Conservation (phyloP, 164 flowering plant genomes). For the Vitis labrusca region DNA sequence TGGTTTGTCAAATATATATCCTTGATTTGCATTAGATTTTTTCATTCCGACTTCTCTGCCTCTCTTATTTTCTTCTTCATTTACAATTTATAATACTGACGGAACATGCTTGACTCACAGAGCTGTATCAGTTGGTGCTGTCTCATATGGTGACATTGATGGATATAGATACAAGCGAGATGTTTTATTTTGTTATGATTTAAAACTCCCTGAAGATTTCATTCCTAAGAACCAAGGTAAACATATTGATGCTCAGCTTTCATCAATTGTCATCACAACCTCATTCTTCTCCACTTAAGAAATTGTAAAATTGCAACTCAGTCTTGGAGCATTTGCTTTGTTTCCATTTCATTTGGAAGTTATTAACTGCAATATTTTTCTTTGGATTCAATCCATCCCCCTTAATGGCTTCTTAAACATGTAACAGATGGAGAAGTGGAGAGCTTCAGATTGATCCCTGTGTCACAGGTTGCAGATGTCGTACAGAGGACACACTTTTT, state of each 20-base stretch:
- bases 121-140: constrained; percentile 81
- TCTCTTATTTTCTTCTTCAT: not conserved
- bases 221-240: constrained; percentile 74
- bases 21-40: not conserved
- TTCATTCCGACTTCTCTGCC: not conserved
- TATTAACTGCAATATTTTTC: not conserved
- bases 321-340: not conserved
- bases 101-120: constrained; percentile 34
- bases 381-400: not conserved
- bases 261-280: not conserved
- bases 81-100: not conserved
- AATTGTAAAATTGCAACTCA: too few relatives aligned
- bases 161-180: constrained; percentile 76
- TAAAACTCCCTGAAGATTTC: constrained; percentile 77
- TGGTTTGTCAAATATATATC: not conserved
- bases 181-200: constrained; percentile 87
- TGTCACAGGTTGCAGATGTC: constrained; percentile 64
- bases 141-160: constrained; percentile 80
- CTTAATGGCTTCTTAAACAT: not conserved
- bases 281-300: not conserved
- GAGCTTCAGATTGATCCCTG: constrained; percentile 72
- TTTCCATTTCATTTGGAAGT: not conserved
- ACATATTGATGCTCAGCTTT: not conserved
- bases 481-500: constrained; percentile 57
- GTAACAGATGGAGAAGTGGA: constrained; percentile 90